Conservation (phyloP, 257 asterid genomes). For the Solanum medicagineum region DNA sequence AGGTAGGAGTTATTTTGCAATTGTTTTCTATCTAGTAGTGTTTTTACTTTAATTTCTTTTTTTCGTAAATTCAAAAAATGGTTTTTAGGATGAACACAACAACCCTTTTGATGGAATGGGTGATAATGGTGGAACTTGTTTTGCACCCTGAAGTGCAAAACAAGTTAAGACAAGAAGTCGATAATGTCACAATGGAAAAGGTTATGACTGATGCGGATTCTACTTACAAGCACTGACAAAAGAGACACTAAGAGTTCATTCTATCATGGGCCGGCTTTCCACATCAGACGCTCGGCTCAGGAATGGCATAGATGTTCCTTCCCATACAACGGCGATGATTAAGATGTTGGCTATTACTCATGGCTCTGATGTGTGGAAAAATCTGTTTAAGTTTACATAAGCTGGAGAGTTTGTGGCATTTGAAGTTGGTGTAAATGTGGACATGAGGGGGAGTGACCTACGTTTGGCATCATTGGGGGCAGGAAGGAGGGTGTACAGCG, state of each 20-base stretch:
- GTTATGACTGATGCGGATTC: conserved; percentile 12
- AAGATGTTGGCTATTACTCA: conserved; percentile 56
- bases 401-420: conserved; percentile 16
- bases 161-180: conserved; percentile 13
- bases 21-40: too few relatives aligned
- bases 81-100: conserved; percentile 41
- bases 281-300: conserved; percentile 20
- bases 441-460: conserved; percentile 36
- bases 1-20: too few relatives aligned
- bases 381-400: conserved; percentile 21
- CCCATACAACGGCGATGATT: conserved; percentile 39
- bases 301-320: conserved; percentile 33
- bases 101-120: conserved; percentile 43
- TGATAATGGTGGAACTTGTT: conserved; percentile 31
- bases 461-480: conserved; percentile 50
- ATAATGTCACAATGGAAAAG: neutral
- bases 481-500: conserved; percentile 44
- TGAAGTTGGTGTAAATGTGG: conserved; percentile 13
- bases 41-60: too few relatives aligned
- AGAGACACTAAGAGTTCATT: conserved; percentile 34
- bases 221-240: conserved; percentile 35
- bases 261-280: conserved; percentile 41
- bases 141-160: too few relatives aligned
- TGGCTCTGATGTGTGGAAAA: conserved; percentile 17
- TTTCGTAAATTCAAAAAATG: conserved; percentile 20